Evolutionary conservation across 352 stramenopile genomes (phyloP), one percentile per base, ranked within the genome.

Genomic region (Hyaloperonospora brassicae): DNA sequence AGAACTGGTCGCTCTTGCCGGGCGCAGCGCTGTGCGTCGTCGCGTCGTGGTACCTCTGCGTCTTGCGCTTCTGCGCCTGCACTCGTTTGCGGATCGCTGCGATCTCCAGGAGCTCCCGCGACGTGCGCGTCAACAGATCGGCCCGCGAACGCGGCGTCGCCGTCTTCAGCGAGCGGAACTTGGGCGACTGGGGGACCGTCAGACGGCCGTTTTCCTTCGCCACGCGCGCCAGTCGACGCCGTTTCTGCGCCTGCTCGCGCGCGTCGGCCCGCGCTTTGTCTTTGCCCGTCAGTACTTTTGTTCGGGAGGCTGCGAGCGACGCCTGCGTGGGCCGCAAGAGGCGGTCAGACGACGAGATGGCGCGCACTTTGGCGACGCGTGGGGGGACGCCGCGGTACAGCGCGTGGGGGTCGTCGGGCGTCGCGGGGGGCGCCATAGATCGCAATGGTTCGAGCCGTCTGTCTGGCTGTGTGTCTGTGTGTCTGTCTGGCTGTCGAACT

Each of bases 61-160:
- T 84, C 46, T 81, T 82, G 25, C 67, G 71, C 25, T 79, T 79
- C 60, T 72, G 78, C 21, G 66, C 62, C 22, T 66, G 52, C 1
- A 89, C 65, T 43, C 76, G 76, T 47, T 81, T 79, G 54, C 70
- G 69, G 47, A 89, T 73, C 35, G 79, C 76, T 4, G 70, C 71
- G 50, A 89, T 89, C 64, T 89, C 79, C 51, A 77, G 62, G 41
- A 89, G 40, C 53, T 89, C 79, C 43, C 77, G 73, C n/a, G 79
- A 87, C 47, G 79, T 89, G 49, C 64, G 66, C 22, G 76, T 89
- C 25, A 89, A 61, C 64, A 72, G 68, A 27, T 69, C 50, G 2
- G 67, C 62, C 13, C 58, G 51, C 17, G 65, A 63, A 5, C 70
- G 72, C 38, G 61, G 57, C 13, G 73, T 47, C 2, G 46, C 46